Evolutionary conservation across 768 basidiomycete species (phyloP).

Genomic region (Phlebiopsis flavidoalba): DNA sequence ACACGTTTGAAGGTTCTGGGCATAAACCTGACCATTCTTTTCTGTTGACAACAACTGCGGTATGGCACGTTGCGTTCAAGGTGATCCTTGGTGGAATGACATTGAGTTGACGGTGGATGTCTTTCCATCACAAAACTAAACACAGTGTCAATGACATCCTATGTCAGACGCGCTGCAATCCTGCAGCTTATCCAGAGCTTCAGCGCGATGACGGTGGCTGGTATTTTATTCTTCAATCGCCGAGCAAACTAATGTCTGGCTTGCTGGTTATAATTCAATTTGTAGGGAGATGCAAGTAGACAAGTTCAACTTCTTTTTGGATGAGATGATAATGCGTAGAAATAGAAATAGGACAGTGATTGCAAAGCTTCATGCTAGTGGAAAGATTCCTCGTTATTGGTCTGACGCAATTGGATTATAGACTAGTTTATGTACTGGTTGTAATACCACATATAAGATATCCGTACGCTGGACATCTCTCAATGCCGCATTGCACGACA

Average conservation of each 20-base stretch:
- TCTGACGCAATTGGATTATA: neutral
- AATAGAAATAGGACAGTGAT: no score
- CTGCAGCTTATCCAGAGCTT: conserved; percentile 23
- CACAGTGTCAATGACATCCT: conserved; percentile 23
- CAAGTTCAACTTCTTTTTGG: conserved; percentile 24
- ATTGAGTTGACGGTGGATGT: conserved; percentile 30
- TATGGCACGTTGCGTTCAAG: conserved; percentile 17
- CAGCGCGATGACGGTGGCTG: conserved; percentile 16
- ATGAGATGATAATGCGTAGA: conserved; percentile 23
- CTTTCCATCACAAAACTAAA: conserved; percentile 33
- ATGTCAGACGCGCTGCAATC: conserved; percentile 27
- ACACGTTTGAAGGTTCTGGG: conserved; percentile 7
- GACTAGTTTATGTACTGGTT: neutral
- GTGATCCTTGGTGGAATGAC: conserved; percentile 15
- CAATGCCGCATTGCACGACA: no score
- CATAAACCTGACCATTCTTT: conserved; percentile 22
- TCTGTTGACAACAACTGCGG: conserved; percentile 26
- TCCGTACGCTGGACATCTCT: no score
- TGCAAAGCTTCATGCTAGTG: neutral
- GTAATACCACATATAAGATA: no score
- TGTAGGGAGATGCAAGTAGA: conserved; percentile 21
- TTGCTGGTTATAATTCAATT: conserved; percentile 26
- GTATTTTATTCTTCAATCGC: conserved; percentile 29
- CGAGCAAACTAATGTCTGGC: conserved; percentile 31
- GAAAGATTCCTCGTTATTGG: neutral